Evolutionary conservation across 1,284 basidiomycete genomes (phyloP).

Genomic region (Naganishia cerealis): DNA sequence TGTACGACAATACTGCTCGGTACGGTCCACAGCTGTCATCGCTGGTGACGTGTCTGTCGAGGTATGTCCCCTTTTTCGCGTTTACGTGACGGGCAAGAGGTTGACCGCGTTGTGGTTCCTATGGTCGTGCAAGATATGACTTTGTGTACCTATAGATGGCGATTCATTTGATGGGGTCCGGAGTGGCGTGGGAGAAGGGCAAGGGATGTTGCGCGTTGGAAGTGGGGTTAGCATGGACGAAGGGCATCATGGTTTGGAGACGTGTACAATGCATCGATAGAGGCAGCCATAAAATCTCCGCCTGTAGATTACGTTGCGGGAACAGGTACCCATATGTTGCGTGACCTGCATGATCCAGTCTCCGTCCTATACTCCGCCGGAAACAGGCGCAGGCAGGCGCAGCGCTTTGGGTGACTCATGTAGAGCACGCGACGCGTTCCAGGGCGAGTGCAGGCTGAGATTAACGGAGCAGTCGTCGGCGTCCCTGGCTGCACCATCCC

Average conservation of each 20-base stretch:
- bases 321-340: too few species aligned
- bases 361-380: too few species aligned
- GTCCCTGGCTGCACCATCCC: too few species aligned
- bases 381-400: too few species aligned
- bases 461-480: too few species aligned
- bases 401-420: too few species aligned
- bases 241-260: background rate
- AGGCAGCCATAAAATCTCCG: too few species aligned
- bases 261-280: background rate
- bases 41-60: slow-evolving; percentile 70
- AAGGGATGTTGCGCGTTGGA: background rate
- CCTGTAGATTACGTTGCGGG: too few species aligned
- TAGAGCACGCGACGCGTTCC: too few species aligned
- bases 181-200: background rate
- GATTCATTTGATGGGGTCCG: background rate
- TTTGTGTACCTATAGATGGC: slow-evolving; percentile 33
- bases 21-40: slow-evolving; percentile 92
- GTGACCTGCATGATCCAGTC: too few species aligned
- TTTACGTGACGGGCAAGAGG: background rate
- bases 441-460: too few species aligned
- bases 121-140: slow-evolving; percentile 29
- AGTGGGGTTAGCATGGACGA: background rate
- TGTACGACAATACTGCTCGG: slow-evolving; percentile 94
- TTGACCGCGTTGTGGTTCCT: background rate
- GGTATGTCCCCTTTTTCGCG: background rate